These are phyloP conservation scores for Salix exigua DNA, from an alignment of 345 rosid genomes.

Conservation along the genomic window DNA sequence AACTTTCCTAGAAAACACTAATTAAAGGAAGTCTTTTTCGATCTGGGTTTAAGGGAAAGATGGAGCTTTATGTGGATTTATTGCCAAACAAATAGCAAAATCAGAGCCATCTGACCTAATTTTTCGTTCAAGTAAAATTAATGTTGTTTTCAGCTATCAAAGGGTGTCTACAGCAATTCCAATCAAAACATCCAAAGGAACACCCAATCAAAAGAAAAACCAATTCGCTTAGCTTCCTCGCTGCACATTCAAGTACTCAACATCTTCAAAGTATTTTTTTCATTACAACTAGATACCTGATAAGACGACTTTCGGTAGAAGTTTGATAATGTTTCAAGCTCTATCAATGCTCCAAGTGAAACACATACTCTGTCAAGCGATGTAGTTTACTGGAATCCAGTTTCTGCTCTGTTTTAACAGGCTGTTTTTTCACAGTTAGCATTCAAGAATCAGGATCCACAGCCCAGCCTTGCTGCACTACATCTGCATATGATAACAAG, in stretches of 20 bases:
- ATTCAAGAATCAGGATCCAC: constrained; percentile 57
- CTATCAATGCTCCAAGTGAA: constrained; percentile 65
- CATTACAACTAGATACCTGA: neutral
- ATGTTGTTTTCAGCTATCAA: neutral
- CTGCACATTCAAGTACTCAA: neutral
- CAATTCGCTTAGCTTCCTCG: neutral
- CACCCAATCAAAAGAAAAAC: neutral
- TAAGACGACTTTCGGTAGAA: neutral
- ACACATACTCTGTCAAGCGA: constrained; percentile 74
- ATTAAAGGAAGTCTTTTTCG: no score
- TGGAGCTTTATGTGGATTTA: no score
- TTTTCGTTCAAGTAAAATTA: neutral
- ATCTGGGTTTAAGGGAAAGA: no score
- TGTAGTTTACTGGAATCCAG: constrained; percentile 71
- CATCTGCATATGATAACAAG: constrained; percentile 44
- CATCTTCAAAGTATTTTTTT: neutral
- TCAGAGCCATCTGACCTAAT: no score
- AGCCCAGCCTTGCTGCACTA: constrained; percentile 61
- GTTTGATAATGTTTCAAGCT: neutral
- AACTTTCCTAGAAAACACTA: no score
- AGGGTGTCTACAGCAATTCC: neutral
- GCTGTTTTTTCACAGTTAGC: constrained; percentile 71
- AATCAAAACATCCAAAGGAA: neutral
- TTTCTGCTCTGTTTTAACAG: constrained; percentile 54
- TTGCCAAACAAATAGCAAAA: no score